Percentiles rank a stretch among this genome's conserved stretches.
Evolutionary conservation across 2,329 filamentous ascomycete genomes (phyloP).

Genomic region (Exophiala lecanii-corni): DNA sequence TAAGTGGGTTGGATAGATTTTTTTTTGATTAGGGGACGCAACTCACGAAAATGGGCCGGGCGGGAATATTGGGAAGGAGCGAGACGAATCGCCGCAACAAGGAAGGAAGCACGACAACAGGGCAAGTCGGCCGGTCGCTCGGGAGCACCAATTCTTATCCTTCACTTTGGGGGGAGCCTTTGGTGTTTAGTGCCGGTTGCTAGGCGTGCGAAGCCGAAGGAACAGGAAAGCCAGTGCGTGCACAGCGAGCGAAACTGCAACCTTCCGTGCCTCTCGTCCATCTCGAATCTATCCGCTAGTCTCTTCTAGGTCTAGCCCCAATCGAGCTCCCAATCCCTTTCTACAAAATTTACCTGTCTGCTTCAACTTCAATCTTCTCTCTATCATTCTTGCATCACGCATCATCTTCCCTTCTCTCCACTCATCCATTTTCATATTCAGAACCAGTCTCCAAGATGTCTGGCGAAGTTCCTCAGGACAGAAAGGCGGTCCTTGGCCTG

Average conservation of each 20-base stretch:
- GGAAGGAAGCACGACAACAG: background rate
- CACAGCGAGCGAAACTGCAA: too few relatives aligned
- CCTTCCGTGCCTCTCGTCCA: background rate
- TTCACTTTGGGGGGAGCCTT: background rate
- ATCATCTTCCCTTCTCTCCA: conserved; percentile 34
- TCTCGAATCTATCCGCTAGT: conserved; percentile 3
- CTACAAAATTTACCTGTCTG: conserved; percentile 26
- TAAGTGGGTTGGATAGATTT: too few relatives aligned
- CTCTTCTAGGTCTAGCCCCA: conserved; percentile 14
- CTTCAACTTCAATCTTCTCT: conserved; percentile 33
- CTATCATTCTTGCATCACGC: conserved; percentile 31
- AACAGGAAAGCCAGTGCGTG: too few relatives aligned
- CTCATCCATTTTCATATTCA: conserved; percentile 30
- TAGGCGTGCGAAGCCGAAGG: background rate
- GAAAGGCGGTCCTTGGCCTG: conserved; percentile 50
- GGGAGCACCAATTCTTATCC: conserved; percentile 3
- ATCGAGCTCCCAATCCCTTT: conserved; percentile 17
- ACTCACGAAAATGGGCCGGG: background rate
- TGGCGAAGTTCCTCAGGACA: conserved; percentile 45
- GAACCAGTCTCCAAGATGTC: conserved; percentile 39
- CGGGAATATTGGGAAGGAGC: background rate
- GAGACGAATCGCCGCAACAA: too few relatives aligned
- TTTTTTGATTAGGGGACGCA: background rate
- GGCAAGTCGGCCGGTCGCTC: background rate
- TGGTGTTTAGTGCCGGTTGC: background rate